Base-by-base conservation (phyloP, 805 yeast genomes). In the Teunomyces funiuensis region DNA sequence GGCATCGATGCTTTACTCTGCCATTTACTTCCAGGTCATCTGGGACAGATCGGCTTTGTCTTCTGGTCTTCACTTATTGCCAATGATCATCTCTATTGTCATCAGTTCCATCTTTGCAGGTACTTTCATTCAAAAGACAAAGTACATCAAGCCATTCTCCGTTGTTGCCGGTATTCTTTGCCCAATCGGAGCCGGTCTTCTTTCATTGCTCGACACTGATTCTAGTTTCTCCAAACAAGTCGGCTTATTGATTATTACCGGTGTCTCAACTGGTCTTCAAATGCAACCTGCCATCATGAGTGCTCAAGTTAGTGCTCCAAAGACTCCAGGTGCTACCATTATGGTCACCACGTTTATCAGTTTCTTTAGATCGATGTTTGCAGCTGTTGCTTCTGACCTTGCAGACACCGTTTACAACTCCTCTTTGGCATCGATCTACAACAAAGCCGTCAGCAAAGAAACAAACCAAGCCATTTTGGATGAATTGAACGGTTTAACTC, bases 21-120 rank as follows among this genome's bases (percentile, higher is more conserved):
- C 76, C 4, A 59, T 68, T n/a, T 77, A 76, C 52, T 80, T 75
- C 56, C 82, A 79, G 53, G 71, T 71, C 18, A 61, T 77, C 6
- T 61, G 57, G 33, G 70, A 61, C 9, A 57, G 63, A 29, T 63
- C 61, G 38, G 66, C 79, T 4, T 60, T 73, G 59, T 57, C 58
- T 17, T 63, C 80, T 2, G 82, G 82, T 28, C 53, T 75, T 23
- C 61, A 71, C 18, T 52, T 71, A 28, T 54, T 77, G 20, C 78
- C 82, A 1, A 36, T 60, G 25, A 64, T 76, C 37, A 55, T 74
- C 17, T 49, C 74, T 13, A 63, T 69, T 22, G 72, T 61, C 37
- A 43, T 64, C 1, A 50, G 64, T 5, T 62, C 80, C 7, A 53
- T 67, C 10, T 2, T 52, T 3, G 44, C 65, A 1, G 82, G 80